Conservation (phyloP, 495 filamentous ascomycete species). For the Sordaria brevicollis region DNA sequence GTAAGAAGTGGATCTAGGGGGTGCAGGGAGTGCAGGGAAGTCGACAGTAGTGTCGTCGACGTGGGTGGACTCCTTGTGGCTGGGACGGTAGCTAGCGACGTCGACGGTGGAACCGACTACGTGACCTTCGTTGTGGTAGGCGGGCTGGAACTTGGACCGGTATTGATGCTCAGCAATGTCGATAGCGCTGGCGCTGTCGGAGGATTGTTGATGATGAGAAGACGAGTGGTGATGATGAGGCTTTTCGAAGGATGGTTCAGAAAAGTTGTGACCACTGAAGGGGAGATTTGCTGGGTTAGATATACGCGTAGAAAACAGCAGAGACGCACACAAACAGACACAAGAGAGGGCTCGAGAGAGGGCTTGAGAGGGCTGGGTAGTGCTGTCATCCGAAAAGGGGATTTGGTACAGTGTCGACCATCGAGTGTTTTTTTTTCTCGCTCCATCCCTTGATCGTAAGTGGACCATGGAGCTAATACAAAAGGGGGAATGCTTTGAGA, state of each 20-base stretch:
- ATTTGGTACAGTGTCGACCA: neutral
- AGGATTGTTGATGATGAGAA: neutral
- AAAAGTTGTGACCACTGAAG: neutral
- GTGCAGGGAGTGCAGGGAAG: slow-evolving; percentile 13
- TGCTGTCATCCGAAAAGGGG: neutral
- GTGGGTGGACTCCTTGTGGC: slow-evolving; percentile 22
- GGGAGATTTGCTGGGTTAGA: neutral
- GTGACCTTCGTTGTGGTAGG: slow-evolving; percentile 47
- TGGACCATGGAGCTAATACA: neutral
- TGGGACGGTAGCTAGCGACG: slow-evolving; percentile 22
- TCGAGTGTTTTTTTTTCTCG: too few relatives aligned
- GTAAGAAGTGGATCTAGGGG: slow-evolving; percentile 10
- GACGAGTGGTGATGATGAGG: neutral
- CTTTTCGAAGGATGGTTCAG: neutral
- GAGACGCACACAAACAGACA: neutral
- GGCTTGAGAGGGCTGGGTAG: neutral
- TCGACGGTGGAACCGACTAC: slow-evolving; percentile 43
- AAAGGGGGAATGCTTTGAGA: neutral
- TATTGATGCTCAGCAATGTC: slow-evolving; percentile 81
- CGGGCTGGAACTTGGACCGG: slow-evolving; percentile 65
- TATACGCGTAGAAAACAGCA: neutral
- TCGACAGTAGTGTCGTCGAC: slow-evolving; percentile 44
- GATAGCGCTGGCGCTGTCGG: slow-evolving; percentile 31
- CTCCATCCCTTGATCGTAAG: neutral
- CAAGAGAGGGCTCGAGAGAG: neutral